Base-by-base conservation (phyloP, 768 basidiomycete species). In the Arthromyces matolae region DNA sequence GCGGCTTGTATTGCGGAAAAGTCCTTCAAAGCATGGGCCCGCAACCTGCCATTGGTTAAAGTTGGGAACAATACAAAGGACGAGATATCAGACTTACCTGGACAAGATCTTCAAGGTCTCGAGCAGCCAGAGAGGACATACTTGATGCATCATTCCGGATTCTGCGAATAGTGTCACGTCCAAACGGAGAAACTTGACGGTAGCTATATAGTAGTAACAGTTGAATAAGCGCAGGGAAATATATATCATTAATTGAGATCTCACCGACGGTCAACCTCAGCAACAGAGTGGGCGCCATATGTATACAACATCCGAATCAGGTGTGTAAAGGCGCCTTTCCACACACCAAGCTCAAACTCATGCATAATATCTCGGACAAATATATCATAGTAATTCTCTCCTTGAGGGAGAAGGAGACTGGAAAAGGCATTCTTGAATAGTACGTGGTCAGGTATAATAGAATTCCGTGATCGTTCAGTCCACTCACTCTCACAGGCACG, bases 71-170 rank as follows among this genome's bases (percentile, higher is more conserved):
- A 27, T 19, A 20, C 42, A 27, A 18, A 10, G 13, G 18, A 31
- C 18, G 1, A 47, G 41, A 8, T 50, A 48, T 8, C 54, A 46
- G 14, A 56, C 42, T 41, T 54, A 62, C 64, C 55, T 71, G 71
- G 0, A 72, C 51, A 1, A 72, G 49, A 34, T 75, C 71, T 27
- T 75, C 65, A 35, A 61, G 73, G 37, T 75, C 68, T 5, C 60
- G 53, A 0, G 66, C 72, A 1, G 67, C 67, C 1, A 70, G 45
- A 10, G 57, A 50, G 20, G 64, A 66, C 59, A 72, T 58, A 6
- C 61, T 60, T 1, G 67, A 64, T 0, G 60, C 64, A 54, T 73
- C 70, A 19, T 47, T 42, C 4, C 43, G 27, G 42, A 72, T 71
- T 29, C 44, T 52, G 0, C 63, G 50, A 1, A 72, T 72, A 0